Conservation (phyloP, 2,329 filamentous ascomycete species). For the Beauveria sp. region DNA sequence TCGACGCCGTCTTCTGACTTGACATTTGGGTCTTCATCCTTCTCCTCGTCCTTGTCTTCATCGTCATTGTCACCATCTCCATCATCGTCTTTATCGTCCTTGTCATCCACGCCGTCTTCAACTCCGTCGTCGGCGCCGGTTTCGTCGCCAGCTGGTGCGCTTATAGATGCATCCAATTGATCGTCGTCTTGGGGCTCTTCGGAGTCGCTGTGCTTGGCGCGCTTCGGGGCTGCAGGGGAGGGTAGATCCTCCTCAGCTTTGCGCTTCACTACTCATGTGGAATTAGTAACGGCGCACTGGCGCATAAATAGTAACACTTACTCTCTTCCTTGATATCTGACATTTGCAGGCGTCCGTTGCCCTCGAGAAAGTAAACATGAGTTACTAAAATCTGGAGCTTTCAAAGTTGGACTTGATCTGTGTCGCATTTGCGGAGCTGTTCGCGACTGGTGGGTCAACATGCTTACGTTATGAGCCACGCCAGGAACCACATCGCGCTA, state of each 20-base stretch:
- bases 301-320: conserved; percentile 16
- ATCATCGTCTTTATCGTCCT: conserved; percentile 4
- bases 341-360: conserved; percentile 15
- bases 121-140: not conserved
- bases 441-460: not conserved
- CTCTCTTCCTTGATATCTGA: conserved; percentile 31
- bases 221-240: conserved; percentile 56
- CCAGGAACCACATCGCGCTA: conserved; percentile 19
- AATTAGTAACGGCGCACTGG: conserved; percentile 5
- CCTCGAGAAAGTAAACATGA: not conserved
- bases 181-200: conserved; percentile 9
- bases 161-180: not conserved
- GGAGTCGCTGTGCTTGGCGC: conserved; percentile 47
- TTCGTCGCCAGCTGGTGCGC: not conserved
- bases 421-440: conserved; percentile 6
- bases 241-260: conserved; percentile 62
- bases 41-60: not conserved
- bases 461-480: conserved; percentile 23
- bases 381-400: not conserved
- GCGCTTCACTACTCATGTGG: conserved; percentile 49
- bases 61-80: not conserved
- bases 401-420: not conserved
- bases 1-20: conserved; percentile 4
- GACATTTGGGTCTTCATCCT: not conserved
- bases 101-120: not conserved